Base-by-base conservation (phyloP, 164 flowering plant genomes). In the Tetracentron sinense region DNA sequence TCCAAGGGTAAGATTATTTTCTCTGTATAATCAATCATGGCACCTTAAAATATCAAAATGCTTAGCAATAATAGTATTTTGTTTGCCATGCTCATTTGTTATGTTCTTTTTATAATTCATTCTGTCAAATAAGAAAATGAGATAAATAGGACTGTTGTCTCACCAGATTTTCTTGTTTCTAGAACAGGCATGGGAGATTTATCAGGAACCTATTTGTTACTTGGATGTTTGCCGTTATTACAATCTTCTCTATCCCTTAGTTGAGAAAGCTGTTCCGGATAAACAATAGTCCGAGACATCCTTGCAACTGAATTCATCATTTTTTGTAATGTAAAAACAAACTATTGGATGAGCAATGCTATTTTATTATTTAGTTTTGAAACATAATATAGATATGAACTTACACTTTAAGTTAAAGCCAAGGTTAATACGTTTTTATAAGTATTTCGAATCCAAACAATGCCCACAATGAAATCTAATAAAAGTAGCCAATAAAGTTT, bases 1-100 rank as follows among this genome's bases (percentile, higher is more conserved):
- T 77, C 62, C 61, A 78, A 81, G 17, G 79, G 82, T 49, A 81
- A 58, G 42, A 65, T 58, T 68, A 72, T 61, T 58, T 69, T 72
- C 26, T 26, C 51, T 67, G 68, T 38, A 33, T 0, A 22, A 28
- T 35, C n/a, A 64, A 25, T 6, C 31, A 50, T 27, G 52, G 38
- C 26, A 49, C 26, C 26, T 8, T 49, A 7, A 49, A 25, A 26
- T 52, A 25, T 6, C 2, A 25, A 17, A 52, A 38, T 8, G 11
- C 14, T 4, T 10, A 38, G 14, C 8, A 38, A 16, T 16, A 38
- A 38, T 4, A 16, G 8, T 12, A 38, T n/a, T n/a, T n/a, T n/a
- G n/a, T n/a, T n/a, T n/a, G n/a, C n/a, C n/a, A n/a, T n/a, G 44
- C 14, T 38, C 44, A 38, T 38, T 38, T 38, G 14, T 38, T 38